Conservation (phyloP, 257 asterid species). For the Verbena officinalis region DNA sequence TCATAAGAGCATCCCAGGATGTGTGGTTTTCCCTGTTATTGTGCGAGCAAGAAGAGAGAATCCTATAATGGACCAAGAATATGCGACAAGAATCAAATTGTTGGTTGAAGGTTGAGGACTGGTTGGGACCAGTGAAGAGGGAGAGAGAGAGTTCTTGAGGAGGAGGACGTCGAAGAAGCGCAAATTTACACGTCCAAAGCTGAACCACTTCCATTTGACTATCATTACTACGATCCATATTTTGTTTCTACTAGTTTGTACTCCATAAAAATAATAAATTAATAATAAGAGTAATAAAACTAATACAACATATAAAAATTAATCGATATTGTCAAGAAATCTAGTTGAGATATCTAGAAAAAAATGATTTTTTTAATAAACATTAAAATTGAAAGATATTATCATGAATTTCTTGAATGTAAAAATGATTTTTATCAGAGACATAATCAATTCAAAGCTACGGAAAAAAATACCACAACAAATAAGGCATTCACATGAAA, state of each 20-base stretch:
- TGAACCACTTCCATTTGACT: background rate
- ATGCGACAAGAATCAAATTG: slow-evolving; percentile 5
- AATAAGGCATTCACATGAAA: background rate
- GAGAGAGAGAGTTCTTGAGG: background rate
- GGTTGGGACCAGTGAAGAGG: slow-evolving; percentile 17
- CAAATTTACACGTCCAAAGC: slow-evolving; percentile 9
- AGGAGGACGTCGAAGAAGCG: background rate
- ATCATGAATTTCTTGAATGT: too few relatives aligned
- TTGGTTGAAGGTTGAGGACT: background rate
- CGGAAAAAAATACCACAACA: background rate
- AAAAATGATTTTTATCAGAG: too few relatives aligned
- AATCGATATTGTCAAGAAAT: too few relatives aligned
- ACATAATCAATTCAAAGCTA: background rate
- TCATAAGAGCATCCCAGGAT: slow-evolving; percentile 5
- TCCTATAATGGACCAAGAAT: background rate
- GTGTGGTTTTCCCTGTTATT: background rate
- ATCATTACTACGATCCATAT: too few relatives aligned
- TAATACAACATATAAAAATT: too few relatives aligned
- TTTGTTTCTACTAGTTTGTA: too few relatives aligned
- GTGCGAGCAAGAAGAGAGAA: slow-evolving; percentile 1
- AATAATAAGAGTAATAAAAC: too few relatives aligned
- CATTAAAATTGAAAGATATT: too few relatives aligned
- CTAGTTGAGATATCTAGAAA: too few relatives aligned
- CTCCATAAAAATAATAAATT: too few relatives aligned
- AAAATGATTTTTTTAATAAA: too few relatives aligned